Conservation (phyloP, 2,329 filamentous ascomycete genomes). For the Rachicladosporium sp. region DNA sequence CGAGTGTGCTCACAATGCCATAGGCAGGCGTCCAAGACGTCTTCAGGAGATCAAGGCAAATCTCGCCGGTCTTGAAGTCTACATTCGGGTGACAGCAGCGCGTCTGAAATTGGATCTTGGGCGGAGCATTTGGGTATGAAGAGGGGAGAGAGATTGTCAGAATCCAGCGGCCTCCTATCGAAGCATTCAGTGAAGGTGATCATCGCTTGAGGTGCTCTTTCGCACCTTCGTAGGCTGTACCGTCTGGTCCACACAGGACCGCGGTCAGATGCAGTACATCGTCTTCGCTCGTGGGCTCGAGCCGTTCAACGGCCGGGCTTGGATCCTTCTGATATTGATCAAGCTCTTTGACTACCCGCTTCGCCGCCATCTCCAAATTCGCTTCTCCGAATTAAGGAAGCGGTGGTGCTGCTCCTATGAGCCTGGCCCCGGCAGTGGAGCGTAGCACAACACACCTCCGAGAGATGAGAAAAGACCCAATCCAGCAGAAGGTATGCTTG, state of each 20-base stretch:
- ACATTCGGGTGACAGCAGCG: slow-evolving; percentile 78
- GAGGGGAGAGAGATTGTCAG: slow-evolving; percentile 64
- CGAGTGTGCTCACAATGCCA: slow-evolving; percentile 62
- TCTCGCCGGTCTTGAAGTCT: slow-evolving; percentile 64
- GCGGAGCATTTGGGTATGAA: slow-evolving; percentile 68
- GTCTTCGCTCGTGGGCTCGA: slow-evolving; percentile 45
- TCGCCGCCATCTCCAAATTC: slow-evolving; percentile 27
- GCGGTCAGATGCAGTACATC: slow-evolving; percentile 49
- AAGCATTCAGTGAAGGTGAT: background rate
- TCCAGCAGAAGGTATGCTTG: too few species aligned
- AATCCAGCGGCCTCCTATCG: slow-evolving; percentile 63
- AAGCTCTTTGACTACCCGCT: slow-evolving; percentile 51
- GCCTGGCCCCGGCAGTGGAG: too few species aligned
- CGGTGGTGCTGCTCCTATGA: too few species aligned
- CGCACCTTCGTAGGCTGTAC: slow-evolving; percentile 49
- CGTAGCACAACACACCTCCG: too few species aligned
- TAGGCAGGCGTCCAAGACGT: slow-evolving; percentile 74
- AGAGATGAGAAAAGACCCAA: too few species aligned
- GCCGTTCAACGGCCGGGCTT: slow-evolving; percentile 43
- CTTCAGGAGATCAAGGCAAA: slow-evolving; percentile 80
- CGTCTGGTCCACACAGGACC: slow-evolving; percentile 46
- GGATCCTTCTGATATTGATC: slow-evolving; percentile 44
- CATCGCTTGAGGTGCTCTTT: too few species aligned
- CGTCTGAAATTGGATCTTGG: slow-evolving; percentile 69
- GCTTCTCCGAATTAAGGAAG: too few species aligned